Base-by-base conservation (phyloP, 228 moss, liverwort and hornwort genomes). In the Sphagnum magellanicum region DNA sequence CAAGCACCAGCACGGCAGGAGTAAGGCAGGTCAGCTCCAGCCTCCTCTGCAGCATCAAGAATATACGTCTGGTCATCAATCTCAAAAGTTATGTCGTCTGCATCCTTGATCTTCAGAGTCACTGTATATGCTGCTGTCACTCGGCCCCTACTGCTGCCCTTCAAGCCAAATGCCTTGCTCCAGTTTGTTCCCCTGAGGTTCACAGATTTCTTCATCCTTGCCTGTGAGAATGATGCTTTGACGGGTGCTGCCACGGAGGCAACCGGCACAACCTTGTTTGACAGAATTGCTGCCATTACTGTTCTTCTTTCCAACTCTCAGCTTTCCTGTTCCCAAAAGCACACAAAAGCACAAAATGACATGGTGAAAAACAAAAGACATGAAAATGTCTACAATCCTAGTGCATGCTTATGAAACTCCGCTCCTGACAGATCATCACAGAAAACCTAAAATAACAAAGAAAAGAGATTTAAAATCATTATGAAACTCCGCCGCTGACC, bases 1-100 rank as follows among this genome's bases (percentile, higher is more conserved):
- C 87, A 83, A 1, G 87, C 83, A 6, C 87, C 87, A 1, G 87
- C 87, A 55, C 87, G 76, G 79, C 87, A 87, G 60, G 83, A 87
- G 71, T 79, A 83, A 6, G 87, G 87, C 6, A 87, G 79, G 72
- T 87, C 87, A 6, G 79, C 48, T 11, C 87, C 87, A 4, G 83
- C 81, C 78, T 79, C 83, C 11, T 83, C 87, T 5, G 87, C 87
- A 0, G 76, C 83, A 57, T 87, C 83, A 65, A 87, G 66, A 51
- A 87, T 74, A 64, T 87, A 81, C 16, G 74, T 81, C 53, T 78
- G 14, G 12, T 49, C 83, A 51, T 83, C 80, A 3, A 78, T 76
- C 51, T 83, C 75, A 61, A 83, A 75, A 2, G 71, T 81, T 57
- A 76, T 76, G 48, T 83, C 74, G 6, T 59, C 81, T 0, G 50